These are phyloP conservation scores for Phytopythium aichiense DNA, from an alignment of 352 stramenopile species.

Conservation along the genomic window DNA sequence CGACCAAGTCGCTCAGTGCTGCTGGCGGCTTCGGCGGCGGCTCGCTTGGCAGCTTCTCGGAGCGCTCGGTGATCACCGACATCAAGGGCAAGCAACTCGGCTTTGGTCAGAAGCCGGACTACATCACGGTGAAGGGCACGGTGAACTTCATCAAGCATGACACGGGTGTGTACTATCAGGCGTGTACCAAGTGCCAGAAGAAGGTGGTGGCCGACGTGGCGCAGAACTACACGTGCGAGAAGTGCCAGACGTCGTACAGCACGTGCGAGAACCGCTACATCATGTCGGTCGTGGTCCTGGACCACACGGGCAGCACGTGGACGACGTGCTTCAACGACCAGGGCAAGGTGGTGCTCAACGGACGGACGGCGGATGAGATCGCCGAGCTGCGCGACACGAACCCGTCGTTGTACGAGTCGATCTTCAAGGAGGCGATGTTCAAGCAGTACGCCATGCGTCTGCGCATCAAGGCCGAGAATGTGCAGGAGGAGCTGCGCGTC, in stretches of 20 bases:
- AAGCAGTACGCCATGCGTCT: constrained; percentile 85
- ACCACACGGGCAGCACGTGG: constrained; percentile 94
- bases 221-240: constrained; percentile 95
- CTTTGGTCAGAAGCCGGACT: constrained; percentile 96
- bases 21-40: constrained; percentile 74
- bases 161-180: constrained; percentile 82
- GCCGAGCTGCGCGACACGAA: constrained; percentile 81
- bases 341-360: constrained; percentile 91
- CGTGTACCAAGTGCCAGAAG: constrained; percentile 88
- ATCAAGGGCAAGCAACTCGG: constrained; percentile 96
- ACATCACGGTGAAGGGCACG: constrained; percentile 93
- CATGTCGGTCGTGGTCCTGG: constrained; percentile 90
- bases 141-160: constrained; percentile 98
- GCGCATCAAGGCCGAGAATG: constrained; percentile 94
- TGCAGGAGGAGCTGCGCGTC: constrained; percentile 94
- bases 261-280: constrained; percentile 96
- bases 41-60: constrained; percentile 73
- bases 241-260: constrained; percentile 93
- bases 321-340: constrained; percentile 97
- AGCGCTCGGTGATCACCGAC: constrained; percentile 87
- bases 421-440: constrained; percentile 93
- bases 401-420: constrained; percentile 87
- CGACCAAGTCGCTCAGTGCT: constrained; percentile 76
- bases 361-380: constrained; percentile 92
- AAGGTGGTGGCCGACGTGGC: constrained; percentile 92